A percentile compares a stretch with the other conserved stretches of the same genome.
Evolutionary conservation across 129 eudicot genomes (phyloP).

Genomic region (Pseudognaphalium luteoalbum): DNA sequence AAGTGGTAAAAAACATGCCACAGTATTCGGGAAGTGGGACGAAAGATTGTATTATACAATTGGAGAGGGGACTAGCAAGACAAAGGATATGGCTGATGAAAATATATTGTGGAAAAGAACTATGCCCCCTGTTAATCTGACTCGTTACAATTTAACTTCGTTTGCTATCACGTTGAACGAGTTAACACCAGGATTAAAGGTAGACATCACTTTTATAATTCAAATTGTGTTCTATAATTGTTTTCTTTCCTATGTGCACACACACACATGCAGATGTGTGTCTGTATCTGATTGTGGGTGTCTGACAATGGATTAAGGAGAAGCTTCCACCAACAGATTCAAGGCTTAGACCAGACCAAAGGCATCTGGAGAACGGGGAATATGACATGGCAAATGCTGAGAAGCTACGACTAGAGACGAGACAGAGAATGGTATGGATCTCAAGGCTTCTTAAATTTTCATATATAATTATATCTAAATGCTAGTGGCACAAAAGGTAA

Average conservation of each 20-base stretch:
- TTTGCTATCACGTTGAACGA: constrained; percentile 54
- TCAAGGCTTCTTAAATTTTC: not conserved
- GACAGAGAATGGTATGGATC: constrained; percentile 45
- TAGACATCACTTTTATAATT: constrained; percentile 30
- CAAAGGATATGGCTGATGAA: constrained; percentile 47
- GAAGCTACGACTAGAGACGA: constrained; percentile 46
- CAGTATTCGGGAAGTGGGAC: constrained; percentile 67
- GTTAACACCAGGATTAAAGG: constrained; percentile 61
- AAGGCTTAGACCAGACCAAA: constrained; percentile 56
- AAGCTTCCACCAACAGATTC: constrained; percentile 62
- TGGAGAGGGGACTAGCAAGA: constrained; percentile 55
- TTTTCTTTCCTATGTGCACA: not conserved
- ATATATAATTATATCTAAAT: not conserved
- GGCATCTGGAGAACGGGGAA: constrained; percentile 55
- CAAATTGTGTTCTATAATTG: not conserved
- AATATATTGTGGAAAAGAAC: constrained; percentile 66
- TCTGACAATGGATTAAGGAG: constrained; percentile 52
- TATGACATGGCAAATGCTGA: constrained; percentile 53
- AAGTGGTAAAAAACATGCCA: constrained; percentile 37
- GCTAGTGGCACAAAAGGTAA: not conserved
- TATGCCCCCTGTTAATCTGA: constrained; percentile 45
- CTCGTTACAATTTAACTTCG: constrained; percentile 45
- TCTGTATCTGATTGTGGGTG: constrained; percentile 48
- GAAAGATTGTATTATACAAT: constrained; percentile 55
- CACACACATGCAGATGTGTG: not conserved